Evolutionary conservation across 1,284 basidiomycete genomes (phyloP), one percentile per base, ranked within the genome.

Genomic region (Abortiporus biennis): DNA sequence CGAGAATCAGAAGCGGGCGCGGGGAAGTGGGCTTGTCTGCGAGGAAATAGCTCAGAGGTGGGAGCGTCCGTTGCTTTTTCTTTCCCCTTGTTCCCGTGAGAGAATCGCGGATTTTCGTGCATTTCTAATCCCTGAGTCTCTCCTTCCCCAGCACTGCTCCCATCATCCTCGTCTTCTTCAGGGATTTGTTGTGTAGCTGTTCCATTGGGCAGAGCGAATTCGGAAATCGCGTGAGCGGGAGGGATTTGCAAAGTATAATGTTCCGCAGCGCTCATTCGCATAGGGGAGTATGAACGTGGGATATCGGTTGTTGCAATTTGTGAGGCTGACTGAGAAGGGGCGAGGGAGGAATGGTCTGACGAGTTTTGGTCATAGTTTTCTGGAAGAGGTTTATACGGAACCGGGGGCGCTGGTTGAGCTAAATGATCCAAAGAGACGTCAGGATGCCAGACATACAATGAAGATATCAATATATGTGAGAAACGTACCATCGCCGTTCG

Each of bases 61-160:
- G 43, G 34, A 6, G 45, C 42, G 23, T 22, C 29, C 29, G 20
- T 37, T 11, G 44, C 22, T 20, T 43, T 48, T 6, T 22, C 43
- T 29, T 49, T 46, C 16, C 46, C 31, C 43, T 53, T 50, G 16
- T 47, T 39, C 11, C 47, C 49, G 20, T 21, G 34, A 13, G 37
- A 23, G 47, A 80, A 85, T 2, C 72, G 70, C 15, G 73, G 64
- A 46, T 86, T 85, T 50, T 85, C 81, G 32, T 78, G 68, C 6
- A 81, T 65, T 42, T 67, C 63, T 3, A 77, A 57, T 15, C 60
- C 55, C 2, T 56, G 55, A 2, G 51, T 54, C 23, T 61, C 64
- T 4, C 54, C 63, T 0, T 66, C 67, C 5, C 65, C 66, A 21
- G 60, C 65, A 19, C 57, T 63, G 13, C 56, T 54, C 15, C 47